These are phyloP conservation scores for Lagenidium giganteum DNA, from an alignment of 352 stramenopile species.

Conservation along the genomic window DNA sequence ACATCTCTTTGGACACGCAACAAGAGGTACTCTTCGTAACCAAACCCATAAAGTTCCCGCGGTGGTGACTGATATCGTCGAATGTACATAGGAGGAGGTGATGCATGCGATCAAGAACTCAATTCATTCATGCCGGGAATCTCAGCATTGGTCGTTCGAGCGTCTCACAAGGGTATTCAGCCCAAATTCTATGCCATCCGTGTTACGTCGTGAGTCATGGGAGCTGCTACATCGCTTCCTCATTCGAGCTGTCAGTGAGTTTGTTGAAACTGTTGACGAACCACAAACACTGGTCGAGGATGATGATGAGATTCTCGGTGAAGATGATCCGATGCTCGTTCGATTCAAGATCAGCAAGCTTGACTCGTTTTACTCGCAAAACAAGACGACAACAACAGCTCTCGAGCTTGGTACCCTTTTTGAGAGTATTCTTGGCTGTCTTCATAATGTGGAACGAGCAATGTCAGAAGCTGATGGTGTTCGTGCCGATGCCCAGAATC, in stretches of 20 bases:
- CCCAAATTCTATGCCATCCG: too few relatives aligned
- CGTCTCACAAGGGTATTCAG: conserved; percentile 38
- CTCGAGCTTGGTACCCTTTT: conserved; percentile 7
- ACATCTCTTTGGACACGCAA: conserved; percentile 35
- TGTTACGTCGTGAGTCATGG: too few relatives aligned
- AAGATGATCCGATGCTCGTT: neutral
- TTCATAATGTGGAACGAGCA: conserved; percentile 2
- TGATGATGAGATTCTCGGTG: neutral
- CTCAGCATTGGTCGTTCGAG: conserved; percentile 36
- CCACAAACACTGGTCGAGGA: neutral
- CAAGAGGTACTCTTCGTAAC: conserved; percentile 48
- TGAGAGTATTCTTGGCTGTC: conserved; percentile 10
- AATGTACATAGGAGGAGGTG: conserved; percentile 33
- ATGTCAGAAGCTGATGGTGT: neutral
- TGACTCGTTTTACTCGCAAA: conserved; percentile 5
- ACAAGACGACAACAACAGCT: conserved; percentile 1
- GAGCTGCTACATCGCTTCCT: too few relatives aligned
- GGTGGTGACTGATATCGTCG: too few relatives aligned
- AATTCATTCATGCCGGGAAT: conserved; percentile 26
- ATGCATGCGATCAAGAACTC: conserved; percentile 46
- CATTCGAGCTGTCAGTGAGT: conserved; percentile 5
- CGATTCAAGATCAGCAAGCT: conserved; percentile 5
- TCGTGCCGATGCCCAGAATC: too few relatives aligned
- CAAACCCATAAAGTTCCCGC: too few relatives aligned
- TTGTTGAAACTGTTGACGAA: conserved; percentile 3